phyloP scores from a whole-genome alignment of 257 asterid genomes.

The Ilex asprella region DNA sequence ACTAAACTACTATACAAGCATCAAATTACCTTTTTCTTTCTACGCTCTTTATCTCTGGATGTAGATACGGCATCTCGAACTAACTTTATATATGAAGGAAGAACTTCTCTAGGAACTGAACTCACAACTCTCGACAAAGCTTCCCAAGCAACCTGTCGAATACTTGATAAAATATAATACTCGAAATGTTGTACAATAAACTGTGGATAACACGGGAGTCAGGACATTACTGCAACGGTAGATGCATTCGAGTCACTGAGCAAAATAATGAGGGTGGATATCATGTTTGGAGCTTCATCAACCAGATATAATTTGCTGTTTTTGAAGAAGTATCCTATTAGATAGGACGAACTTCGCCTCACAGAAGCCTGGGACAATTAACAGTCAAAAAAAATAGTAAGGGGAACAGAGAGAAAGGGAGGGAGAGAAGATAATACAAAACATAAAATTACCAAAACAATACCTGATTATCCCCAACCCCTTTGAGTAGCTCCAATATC shows the following conservation, averaged over 20 bases:
- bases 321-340: conserved; percentile 87
- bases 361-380: conserved; percentile 63
- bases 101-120: conserved; percentile 87
- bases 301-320: conserved; percentile 82
- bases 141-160: conserved; percentile 86
- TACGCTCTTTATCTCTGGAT: conserved; percentile 88
- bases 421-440: not conserved
- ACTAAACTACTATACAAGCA: not conserved
- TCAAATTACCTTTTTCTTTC: conserved; percentile 64
- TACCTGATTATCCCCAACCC: conserved; percentile 83
- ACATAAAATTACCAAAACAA: conserved; percentile 19
- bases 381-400: conserved; percentile 10
- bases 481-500: conserved; percentile 83
- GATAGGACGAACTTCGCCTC: conserved; percentile 70
- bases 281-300: conserved; percentile 94
- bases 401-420: not conserved
- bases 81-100: conserved; percentile 82
- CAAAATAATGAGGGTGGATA: conserved; percentile 73
- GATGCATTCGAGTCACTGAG: conserved; percentile 80
- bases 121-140: conserved; percentile 78
- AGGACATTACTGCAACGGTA: conserved; percentile 60
- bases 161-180: conserved; percentile 12
- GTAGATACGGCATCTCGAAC: conserved; percentile 99
- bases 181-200: conserved; percentile 9
- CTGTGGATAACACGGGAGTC: conserved; percentile 4